Evolutionary conservation across 1,284 basidiomycete genomes (phyloP).

Genomic region (Leccinum cinnamomeum): DNA sequence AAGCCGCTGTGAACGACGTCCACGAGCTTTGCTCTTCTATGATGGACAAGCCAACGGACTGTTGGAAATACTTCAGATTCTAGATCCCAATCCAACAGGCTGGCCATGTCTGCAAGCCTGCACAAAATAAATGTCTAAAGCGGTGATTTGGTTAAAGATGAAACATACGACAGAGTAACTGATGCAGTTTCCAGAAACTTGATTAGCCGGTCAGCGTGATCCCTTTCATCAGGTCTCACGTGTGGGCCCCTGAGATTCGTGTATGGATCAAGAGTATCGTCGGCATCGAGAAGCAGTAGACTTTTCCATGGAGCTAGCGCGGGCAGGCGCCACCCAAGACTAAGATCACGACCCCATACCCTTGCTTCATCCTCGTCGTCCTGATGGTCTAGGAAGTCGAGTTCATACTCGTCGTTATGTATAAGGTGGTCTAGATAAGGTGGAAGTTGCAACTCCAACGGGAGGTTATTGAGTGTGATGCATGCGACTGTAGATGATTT

Average conservation of each 20-base stretch:
- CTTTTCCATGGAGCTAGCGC: slow-evolving; percentile 92
- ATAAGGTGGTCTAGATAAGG: slow-evolving; percentile 70
- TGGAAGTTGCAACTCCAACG: slow-evolving; percentile 80
- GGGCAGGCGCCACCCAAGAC: slow-evolving; percentile 69
- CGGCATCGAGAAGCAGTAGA: slow-evolving; percentile 72
- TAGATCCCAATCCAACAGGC: slow-evolving; percentile 81
- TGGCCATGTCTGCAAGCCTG: slow-evolving; percentile 86
- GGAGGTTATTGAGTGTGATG: slow-evolving; percentile 71
- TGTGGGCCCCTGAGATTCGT: slow-evolving; percentile 59
- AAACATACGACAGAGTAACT: slow-evolving; percentile 62
- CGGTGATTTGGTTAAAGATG: not conserved
- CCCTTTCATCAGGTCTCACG: slow-evolving; percentile 62
- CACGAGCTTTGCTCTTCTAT: slow-evolving; percentile 85
- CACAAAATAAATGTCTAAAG: slow-evolving; percentile 5
- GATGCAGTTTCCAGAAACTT: slow-evolving; percentile 68
- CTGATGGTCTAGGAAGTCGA: slow-evolving; percentile 41
- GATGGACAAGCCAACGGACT: slow-evolving; percentile 88
- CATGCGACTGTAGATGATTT: slow-evolving; percentile 72
- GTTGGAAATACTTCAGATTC: slow-evolving; percentile 85
- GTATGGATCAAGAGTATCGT: slow-evolving; percentile 61
- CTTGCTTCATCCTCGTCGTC: slow-evolving; percentile 57
- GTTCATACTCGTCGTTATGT: slow-evolving; percentile 51
- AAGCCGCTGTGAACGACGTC: slow-evolving; percentile 82
- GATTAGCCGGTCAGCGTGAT: slow-evolving; percentile 66
- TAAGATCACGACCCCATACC: slow-evolving; percentile 69